A percentile compares a stretch with the other conserved stretches of the same genome.
These are phyloP conservation scores for Diplodia seriata DNA, from an alignment of 2,329 filamentous ascomycete species.

Conservation along the genomic window DNA sequence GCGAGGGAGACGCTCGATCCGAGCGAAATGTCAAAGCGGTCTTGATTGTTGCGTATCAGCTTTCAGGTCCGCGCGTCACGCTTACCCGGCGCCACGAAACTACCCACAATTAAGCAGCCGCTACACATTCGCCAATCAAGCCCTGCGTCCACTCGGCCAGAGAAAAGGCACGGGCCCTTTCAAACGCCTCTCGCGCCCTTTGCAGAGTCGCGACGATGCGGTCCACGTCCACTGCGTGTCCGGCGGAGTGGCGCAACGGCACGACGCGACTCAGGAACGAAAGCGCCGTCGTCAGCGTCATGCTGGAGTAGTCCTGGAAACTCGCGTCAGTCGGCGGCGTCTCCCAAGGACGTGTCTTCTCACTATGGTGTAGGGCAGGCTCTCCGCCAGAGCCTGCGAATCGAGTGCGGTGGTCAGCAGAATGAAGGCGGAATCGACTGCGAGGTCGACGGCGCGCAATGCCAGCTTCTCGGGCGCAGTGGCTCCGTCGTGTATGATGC, in stretches of 20 bases:
- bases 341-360: too few species aligned
- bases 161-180: neutral
- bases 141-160: neutral
- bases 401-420: constrained; percentile 12
- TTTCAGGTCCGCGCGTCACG: neutral
- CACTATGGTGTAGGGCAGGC: constrained; percentile 11
- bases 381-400: neutral
- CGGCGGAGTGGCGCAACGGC: neutral
- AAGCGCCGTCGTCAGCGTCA: constrained; percentile 1
- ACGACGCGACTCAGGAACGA: neutral
- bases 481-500: neutral
- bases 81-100: too few species aligned
- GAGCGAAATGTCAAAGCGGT: too few species aligned
- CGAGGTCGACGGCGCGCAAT: neutral
- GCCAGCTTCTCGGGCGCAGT: neutral
- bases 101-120: neutral
- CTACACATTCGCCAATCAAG: neutral
- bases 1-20: too few species aligned
- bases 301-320: constrained; percentile 14
- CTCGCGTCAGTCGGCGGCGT: neutral
- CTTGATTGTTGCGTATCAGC: neutral
- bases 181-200: neutral
- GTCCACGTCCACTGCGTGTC: neutral
- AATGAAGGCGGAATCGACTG: constrained; percentile 6
- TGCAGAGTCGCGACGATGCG: neutral